phyloP scores from a whole-genome alignment of 2,329 filamentous ascomycete genomes.

The Nakataea oryzae region DNA sequence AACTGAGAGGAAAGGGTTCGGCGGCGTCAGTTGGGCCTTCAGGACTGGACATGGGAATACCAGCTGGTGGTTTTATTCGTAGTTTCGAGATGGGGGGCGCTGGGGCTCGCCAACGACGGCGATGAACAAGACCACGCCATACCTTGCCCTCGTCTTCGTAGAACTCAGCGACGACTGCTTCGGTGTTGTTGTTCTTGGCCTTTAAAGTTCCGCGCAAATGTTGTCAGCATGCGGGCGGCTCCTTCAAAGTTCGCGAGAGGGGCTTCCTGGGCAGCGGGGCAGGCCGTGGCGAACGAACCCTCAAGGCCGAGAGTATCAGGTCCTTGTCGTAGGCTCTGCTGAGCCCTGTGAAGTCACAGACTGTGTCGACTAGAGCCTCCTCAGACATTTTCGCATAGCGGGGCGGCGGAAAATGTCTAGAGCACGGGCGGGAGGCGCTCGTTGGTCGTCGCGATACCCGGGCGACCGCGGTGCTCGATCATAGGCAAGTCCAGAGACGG shows the following conservation, averaged over 20 bases:
- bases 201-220: conserved; percentile 9
- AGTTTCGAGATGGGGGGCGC: not conserved
- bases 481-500: too few species aligned
- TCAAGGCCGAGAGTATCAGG: conserved; percentile 29
- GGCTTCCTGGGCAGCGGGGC: not conserved
- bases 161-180: conserved; percentile 39
- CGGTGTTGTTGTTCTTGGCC: conserved; percentile 34
- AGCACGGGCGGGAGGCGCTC: not conserved
- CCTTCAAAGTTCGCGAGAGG: not conserved
- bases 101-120: not conserved
- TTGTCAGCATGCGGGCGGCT: not conserved
- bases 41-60: not conserved
- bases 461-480: too few species aligned
- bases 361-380: conserved; percentile 23
- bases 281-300: conserved; percentile 11
- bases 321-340: conserved; percentile 22
- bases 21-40: not conserved
- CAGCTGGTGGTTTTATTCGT: too few species aligned
- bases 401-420: not conserved
- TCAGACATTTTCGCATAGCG: conserved; percentile 16
- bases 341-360: conserved; percentile 31
- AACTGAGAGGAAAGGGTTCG: conserved; percentile 22
- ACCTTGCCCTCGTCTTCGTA: conserved; percentile 38
- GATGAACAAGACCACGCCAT: not conserved
- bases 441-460: not conserved